Evolutionary conservation across 345 rosid species (phyloP).

Genomic region (Jatropha curcas): DNA sequence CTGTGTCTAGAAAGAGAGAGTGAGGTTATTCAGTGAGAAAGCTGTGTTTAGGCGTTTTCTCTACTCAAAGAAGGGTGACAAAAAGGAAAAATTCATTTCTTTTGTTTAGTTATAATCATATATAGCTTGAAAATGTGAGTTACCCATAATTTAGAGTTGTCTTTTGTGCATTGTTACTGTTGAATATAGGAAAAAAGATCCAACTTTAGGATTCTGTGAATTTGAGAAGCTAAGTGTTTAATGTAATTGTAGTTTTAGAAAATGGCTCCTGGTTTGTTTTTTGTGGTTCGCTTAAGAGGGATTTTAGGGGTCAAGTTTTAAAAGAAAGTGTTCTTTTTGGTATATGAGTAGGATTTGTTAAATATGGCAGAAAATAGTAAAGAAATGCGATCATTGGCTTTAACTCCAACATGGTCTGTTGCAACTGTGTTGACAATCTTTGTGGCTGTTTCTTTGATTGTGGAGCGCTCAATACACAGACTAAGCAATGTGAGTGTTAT

Average conservation of each 20-base stretch:
- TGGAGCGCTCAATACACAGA: slow-evolving; percentile 82
- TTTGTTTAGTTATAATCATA: background rate
- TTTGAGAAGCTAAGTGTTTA: background rate
- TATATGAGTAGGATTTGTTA: slow-evolving; percentile 15
- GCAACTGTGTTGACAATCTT: slow-evolving; percentile 89
- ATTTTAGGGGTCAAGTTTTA: slow-evolving; percentile 9
- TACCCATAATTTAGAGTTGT: background rate
- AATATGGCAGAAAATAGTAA: slow-evolving; percentile 28
- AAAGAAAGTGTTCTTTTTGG: background rate
- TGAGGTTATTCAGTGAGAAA: background rate
- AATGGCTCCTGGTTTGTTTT: background rate
- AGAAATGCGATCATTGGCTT: slow-evolving; percentile 70
- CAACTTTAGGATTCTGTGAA: background rate
- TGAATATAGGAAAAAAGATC: background rate
- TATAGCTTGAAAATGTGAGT: background rate
- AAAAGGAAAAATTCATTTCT: background rate
- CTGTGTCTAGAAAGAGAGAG: background rate
- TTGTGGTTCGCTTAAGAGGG: background rate
- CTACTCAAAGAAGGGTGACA: background rate
- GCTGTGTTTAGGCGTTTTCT: background rate
- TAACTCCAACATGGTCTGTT: slow-evolving; percentile 96
- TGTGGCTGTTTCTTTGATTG: slow-evolving; percentile 75
- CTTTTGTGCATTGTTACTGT: background rate
- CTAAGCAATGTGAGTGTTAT: slow-evolving; percentile 62
- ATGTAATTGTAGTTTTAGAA: background rate